These are phyloP conservation scores for Circinella umbellata DNA, from an alignment of 371 early-diverging fungal genomes.

Conservation along the genomic window DNA sequence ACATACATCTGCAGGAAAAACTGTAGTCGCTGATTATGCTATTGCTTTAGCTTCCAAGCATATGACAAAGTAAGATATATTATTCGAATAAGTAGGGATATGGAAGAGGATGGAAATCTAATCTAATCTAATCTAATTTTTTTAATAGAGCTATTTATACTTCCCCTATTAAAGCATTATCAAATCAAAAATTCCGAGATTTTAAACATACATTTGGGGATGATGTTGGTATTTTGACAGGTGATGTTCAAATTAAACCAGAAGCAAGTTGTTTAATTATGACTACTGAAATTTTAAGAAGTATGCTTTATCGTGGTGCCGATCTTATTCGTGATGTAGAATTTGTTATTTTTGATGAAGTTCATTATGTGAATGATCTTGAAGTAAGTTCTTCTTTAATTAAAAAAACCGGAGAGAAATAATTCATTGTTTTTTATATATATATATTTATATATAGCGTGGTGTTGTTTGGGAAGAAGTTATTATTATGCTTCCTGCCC, in stretches of 20 bases:
- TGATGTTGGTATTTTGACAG: constrained; percentile 98
- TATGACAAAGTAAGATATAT: constrained; percentile 79
- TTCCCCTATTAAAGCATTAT: constrained; percentile 99
- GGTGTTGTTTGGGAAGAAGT: constrained; percentile 99
- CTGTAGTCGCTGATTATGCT: constrained; percentile 99
- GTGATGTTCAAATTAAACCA: constrained; percentile 98
- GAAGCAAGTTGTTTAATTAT: constrained; percentile 97
- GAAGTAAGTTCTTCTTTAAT: constrained; percentile 57
- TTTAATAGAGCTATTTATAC: constrained; percentile 96
- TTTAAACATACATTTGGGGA: constrained; percentile 90
- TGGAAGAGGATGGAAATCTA: too few relatives aligned
- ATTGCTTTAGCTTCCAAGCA: constrained; percentile 93
- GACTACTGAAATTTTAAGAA: constrained; percentile 99
- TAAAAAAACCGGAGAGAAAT: too few relatives aligned
- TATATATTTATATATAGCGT: constrained; percentile 56
- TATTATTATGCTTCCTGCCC: constrained; percentile 98
- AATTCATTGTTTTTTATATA: too few relatives aligned
- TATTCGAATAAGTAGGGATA: background rate
- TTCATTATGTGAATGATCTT: constrained; percentile 99
- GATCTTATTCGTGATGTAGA: constrained; percentile 97
- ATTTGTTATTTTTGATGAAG: constrained; percentile 99
- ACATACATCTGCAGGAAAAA: constrained; percentile 99
- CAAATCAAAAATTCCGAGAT: constrained; percentile 99
- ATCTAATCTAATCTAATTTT: too few relatives aligned
- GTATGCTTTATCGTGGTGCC: constrained; percentile 98